Percentiles rank a stretch among this genome's conserved stretches.
phyloP scores from a whole-genome alignment of 495 filamentous ascomycete genomes.

The Penicillium arizonense region DNA sequence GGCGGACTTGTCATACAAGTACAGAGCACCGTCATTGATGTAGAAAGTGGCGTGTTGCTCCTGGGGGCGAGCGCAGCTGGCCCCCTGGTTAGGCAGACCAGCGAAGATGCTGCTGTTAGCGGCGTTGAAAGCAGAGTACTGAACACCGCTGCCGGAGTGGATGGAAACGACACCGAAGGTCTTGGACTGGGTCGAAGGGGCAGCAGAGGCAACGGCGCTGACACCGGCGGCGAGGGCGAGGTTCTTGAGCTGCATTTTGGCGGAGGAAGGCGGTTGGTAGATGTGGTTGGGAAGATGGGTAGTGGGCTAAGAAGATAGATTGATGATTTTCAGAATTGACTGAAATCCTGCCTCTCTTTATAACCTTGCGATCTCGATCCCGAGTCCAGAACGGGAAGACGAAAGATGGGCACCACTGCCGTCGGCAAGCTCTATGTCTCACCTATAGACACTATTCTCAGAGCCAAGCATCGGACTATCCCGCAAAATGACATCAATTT shows the following conservation, averaged over 20 bases:
- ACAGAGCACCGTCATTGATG: slow-evolving; percentile 45
- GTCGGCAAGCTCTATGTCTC: no score
- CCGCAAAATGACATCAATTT: no score
- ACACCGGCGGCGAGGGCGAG: slow-evolving; percentile 20
- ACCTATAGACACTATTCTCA: no score
- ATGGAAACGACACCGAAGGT: slow-evolving; percentile 49
- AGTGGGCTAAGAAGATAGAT: no score
- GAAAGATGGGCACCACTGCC: no score
- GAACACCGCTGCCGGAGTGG: slow-evolving; percentile 44
- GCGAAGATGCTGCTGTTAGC: slow-evolving; percentile 43
- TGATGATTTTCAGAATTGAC: no score
- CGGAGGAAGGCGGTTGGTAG: no score
- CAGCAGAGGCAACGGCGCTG: slow-evolving; percentile 25
- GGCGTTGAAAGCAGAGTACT: slow-evolving; percentile 41
- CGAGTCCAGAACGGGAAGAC: no score
- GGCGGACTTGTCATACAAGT: slow-evolving; percentile 38
- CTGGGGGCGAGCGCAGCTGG: slow-evolving; percentile 41
- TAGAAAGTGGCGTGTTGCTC: slow-evolving; percentile 45
- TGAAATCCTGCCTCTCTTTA: no score
- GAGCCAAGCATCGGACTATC: no score
- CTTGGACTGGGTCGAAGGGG: slow-evolving; percentile 18
- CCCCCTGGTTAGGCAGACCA: slow-evolving; percentile 38
- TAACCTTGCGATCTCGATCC: no score
- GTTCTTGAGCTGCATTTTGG: slow-evolving; percentile 33
- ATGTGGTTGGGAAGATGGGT: no score